Base-by-base conservation (phyloP, 192 early-diverging fungal species). In the Lunasporangiospora selenospora region DNA sequence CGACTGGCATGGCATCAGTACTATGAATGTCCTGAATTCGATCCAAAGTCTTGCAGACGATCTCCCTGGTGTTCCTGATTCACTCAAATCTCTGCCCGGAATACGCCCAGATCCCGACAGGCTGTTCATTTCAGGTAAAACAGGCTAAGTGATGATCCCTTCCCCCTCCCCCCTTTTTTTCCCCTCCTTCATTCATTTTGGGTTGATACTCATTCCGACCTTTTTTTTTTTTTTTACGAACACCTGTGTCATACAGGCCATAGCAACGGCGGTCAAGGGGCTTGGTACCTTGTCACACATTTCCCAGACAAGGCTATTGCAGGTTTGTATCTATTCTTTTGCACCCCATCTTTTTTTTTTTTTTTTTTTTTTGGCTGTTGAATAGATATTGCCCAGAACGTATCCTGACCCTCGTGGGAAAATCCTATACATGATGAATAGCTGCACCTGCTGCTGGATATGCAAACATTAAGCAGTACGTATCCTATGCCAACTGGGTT, bases 211-310 rank as follows among this genome's bases (percentile, higher is more conserved):
- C 19, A 47, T 5, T n/a, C 2, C 13, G 24, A 47, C 26, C 31
- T 30, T 16, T n/a, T 1, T 19, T 58, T 36, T 77, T 63, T 19
- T 16, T 33, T 9, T 60, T 9, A 30, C 29, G 7, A 12, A 2
- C 26, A 27, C 34, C 33, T 34, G 11, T 4, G n/a, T 26, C 16
- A 58, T 33, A 39, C 52, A 77, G 89, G 90, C 9, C 91, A 92
- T 54, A 88, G 86, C 53, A 92, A 92, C 51, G 91, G 91, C 1
- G 91, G 90, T 4, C 91, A 92, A 67, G 91, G 91, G 26, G 85
- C 90, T 19, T 92, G 90, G 91, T 88, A 83, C 78, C 52, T 88
- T 47, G 65, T 67, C 1, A 82, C 82, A 3, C 91, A 92, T 64
- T 88, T 81, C 75, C 91, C 91, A 3, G 91, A 92, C 55, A 60